Evolutionary conservation across 805 yeast genomes (phyloP).

Genomic region (Millerozyma acaciae): DNA sequence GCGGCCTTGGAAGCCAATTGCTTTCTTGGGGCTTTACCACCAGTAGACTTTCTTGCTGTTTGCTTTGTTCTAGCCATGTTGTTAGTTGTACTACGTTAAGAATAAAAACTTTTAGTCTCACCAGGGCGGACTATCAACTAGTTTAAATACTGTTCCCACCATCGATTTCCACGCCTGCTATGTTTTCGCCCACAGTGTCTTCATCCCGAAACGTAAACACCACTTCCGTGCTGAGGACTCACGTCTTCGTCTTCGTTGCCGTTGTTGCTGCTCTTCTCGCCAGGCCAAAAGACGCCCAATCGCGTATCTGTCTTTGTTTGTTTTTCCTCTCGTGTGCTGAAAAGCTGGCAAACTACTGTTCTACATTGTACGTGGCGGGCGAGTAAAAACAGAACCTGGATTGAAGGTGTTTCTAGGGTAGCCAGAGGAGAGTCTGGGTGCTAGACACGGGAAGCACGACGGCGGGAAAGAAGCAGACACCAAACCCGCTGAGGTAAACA

Average conservation of each 20-base stretch:
- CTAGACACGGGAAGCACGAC: background rate
- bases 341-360: background rate
- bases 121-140: no score
- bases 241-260: no score
- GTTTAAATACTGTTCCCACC: no score
- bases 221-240: no score
- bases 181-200: no score
- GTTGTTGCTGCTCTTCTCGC: no score
- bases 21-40: constrained; percentile 49
- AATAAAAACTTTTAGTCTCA: background rate
- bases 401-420: background rate
- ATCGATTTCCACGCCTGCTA: no score
- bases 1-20: constrained; percentile 48
- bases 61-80: constrained; percentile 45
- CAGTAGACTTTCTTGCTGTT: constrained; percentile 47
- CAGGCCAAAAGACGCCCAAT: no score
- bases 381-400: background rate
- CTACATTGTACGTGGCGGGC: background rate
- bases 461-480: no score
- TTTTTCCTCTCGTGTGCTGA: background rate
- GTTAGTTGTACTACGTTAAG: background rate
- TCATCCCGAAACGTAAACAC: no score
- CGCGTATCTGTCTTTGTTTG: constrained; percentile 1
- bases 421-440: background rate
- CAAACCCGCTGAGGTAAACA: constrained; percentile 1